Base-by-base conservation (phyloP, 495 filamentous ascomycete species). In the Penicillium nucicola region DNA sequence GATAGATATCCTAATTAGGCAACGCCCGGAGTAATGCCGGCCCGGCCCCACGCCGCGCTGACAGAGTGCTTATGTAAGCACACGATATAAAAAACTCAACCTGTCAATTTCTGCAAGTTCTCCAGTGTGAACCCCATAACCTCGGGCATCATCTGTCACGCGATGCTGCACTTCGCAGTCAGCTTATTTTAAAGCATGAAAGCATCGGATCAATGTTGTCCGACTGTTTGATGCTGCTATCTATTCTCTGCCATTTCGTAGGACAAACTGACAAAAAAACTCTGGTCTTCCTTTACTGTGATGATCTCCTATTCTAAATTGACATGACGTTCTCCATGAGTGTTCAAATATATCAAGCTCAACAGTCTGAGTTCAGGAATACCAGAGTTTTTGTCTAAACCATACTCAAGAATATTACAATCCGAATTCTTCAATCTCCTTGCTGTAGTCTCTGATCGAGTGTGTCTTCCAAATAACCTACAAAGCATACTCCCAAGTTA, bases 291-390 rank as follows among this genome's bases (percentile, higher is more conserved):
- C 49, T 45, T 55, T 44, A 60, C 60, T 53, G 60, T 67, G 65
- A 68, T 70, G 63, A 67, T 47, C 45, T 50, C 43, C 18, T 32
- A 42, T 60, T 62, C 42, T 56, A 28, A 28, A 53, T 59, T 61
- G 61, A 60, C 55, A 61, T 56, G 60, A 67, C 50, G 32, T 53
- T 51, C 56, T 53, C 56, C 30, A 52, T 63, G 62, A 54, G 52
- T 61, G 58, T 52, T 40, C 53, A 58, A 61, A 51, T 47, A 51
- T 54, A 58, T 64, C 62, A 67, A 69, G 66, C 62, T 67, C 68
- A 66, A 67, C 62, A 67, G 61, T 68, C 66, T 65, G 58, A 64
- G 67, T 67, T 49, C 46, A 57, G 40, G 20, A 48, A 34, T 36
- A 39, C 45, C 57, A 48, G 45, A 47, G 36, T 17, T 39, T 39